phyloP scores from a whole-genome alignment of 345 rosid genomes.

The Raphanus raphanistrum region DNA sequence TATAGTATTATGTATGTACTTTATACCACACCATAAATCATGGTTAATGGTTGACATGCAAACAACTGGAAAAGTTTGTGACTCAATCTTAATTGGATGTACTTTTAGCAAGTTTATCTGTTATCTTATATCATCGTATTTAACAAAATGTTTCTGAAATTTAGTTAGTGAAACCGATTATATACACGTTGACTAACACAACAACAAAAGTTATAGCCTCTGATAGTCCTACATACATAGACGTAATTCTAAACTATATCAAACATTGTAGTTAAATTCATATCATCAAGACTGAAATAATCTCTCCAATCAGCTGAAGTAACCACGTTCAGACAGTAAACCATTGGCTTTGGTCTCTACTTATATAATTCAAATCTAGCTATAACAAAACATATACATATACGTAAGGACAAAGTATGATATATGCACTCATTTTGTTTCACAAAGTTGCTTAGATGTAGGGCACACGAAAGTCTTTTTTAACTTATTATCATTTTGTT shows the following conservation, averaged over 20 bases:
- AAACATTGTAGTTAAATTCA: not conserved
- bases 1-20: not conserved
- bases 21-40: not conserved
- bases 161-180: not conserved
- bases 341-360: not conserved
- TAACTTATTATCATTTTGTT: not conserved
- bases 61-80: not conserved
- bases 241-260: not conserved
- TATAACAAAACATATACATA: not conserved
- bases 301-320: not conserved
- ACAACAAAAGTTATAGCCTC: no score
- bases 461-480: not conserved
- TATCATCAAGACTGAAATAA: not conserved
- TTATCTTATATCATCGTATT: not conserved
- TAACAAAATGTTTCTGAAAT: not conserved
- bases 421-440: constrained; percentile 32
- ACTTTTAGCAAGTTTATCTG: not conserved
- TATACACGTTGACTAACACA: not conserved
- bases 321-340: not conserved
- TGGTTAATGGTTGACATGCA: not conserved
- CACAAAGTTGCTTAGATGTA: constrained; percentile 30
- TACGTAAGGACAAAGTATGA: constrained; percentile 26
- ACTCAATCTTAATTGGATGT: not conserved
- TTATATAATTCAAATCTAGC: not conserved
- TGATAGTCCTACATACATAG: not conserved